Conservation (phyloP, 2,329 filamentous ascomycete genomes). For the Cladosporium sp. region DNA sequence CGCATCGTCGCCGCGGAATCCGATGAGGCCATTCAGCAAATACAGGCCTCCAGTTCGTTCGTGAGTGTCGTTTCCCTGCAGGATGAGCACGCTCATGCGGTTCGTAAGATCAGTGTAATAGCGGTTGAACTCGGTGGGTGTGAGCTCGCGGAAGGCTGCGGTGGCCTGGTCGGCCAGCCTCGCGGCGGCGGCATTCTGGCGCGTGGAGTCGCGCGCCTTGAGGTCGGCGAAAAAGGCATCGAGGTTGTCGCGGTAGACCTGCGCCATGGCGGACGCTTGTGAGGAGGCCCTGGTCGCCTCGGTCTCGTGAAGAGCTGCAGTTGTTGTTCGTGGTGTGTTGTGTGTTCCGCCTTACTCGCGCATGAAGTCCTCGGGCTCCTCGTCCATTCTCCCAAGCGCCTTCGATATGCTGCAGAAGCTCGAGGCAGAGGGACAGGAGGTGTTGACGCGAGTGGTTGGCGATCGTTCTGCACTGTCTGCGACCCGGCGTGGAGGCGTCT, state of each 20-base stretch:
- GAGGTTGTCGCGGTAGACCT: constrained; percentile 26
- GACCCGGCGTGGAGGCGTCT: too few species aligned
- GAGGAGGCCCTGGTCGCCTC: constrained; percentile 2
- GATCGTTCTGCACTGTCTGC: neutral
- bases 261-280: constrained; percentile 21
- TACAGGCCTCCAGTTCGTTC: constrained; percentile 89
- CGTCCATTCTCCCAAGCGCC: constrained; percentile 7
- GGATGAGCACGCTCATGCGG: constrained; percentile 66
- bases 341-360: constrained; percentile 7
- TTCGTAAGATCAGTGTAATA: constrained; percentile 61
- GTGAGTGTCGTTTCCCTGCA: constrained; percentile 76
- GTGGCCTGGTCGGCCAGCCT: constrained; percentile 27
- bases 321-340: neutral
- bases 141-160: constrained; percentile 54
- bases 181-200: constrained; percentile 24
- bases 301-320: neutral
- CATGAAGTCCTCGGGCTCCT: constrained; percentile 8
- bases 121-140: constrained; percentile 68
- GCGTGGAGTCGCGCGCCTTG: constrained; percentile 23
- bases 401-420: neutral
- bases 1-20: constrained; percentile 92
- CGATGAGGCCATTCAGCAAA: constrained; percentile 85
- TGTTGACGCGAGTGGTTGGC: neutral
- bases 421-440: neutral
- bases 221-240: constrained; percentile 28